These are phyloP conservation scores for Ceratocystiopsis sp. DNA, from an alignment of 2,329 filamentous ascomycete species.

Conservation along the genomic window DNA sequence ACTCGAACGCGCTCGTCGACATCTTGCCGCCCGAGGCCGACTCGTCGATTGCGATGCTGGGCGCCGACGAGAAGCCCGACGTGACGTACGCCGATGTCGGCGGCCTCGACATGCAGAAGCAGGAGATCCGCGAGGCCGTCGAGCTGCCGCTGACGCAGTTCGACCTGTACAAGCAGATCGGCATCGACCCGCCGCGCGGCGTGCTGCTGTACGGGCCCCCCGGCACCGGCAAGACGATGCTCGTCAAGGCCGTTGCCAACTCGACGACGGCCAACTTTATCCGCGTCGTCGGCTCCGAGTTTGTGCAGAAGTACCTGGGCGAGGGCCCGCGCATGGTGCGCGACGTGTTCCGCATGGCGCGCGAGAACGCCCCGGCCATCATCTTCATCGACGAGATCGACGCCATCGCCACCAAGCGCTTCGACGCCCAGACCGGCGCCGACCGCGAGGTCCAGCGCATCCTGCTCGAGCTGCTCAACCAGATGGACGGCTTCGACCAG, in stretches of 20 bases:
- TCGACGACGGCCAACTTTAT: slow-evolving; percentile 97
- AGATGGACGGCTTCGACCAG: slow-evolving; percentile 99
- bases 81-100: slow-evolving; percentile 96
- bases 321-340: slow-evolving; percentile 98
- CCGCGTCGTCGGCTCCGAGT: slow-evolving; percentile 92
- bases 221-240: slow-evolving; percentile 91
- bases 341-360: slow-evolving; percentile 97
- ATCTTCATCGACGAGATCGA: slow-evolving; percentile 99
- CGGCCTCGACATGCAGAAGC: slow-evolving; percentile 98
- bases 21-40: slow-evolving; percentile 98
- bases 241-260: slow-evolving; percentile 96
- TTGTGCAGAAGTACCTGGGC: slow-evolving; percentile 96
- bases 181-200: slow-evolving; percentile 93
- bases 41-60: slow-evolving; percentile 96
- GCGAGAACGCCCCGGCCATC: slow-evolving; percentile 94
- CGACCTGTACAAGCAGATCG: slow-evolving; percentile 97
- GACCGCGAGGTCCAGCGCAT: slow-evolving; percentile 98
- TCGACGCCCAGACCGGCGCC: slow-evolving; percentile 94
- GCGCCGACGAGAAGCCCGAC: slow-evolving; percentile 91
- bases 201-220: slow-evolving; percentile 92
- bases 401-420: slow-evolving; percentile 96
- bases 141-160: slow-evolving; percentile 95
- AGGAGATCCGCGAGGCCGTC: slow-evolving; percentile 95
- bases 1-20: slow-evolving; percentile 96
- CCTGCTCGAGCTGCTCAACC: slow-evolving; percentile 88